Evolutionary conservation across 2,329 filamentous ascomycete genomes (phyloP), one percentile per base, ranked within the genome.

Genomic region (Sporothrix curviconia): DNA sequence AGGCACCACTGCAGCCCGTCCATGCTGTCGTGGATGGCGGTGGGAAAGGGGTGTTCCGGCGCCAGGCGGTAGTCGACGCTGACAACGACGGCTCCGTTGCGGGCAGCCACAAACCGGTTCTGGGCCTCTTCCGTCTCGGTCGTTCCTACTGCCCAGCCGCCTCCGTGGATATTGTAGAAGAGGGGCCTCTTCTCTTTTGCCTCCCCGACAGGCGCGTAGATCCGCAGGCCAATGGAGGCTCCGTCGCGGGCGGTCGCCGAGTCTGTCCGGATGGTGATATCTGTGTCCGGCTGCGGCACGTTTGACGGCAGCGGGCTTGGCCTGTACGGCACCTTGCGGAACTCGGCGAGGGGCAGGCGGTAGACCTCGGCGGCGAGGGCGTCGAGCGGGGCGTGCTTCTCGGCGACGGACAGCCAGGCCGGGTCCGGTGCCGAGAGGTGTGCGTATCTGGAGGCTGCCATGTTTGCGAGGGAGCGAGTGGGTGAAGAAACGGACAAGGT

Each of bases 11-110:
- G 24, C 17, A 63, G 55, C 1, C 36, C 59, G 22, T 63, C 62
- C 17, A 36, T 46, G 4, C 47, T 22, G 22, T 63, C 62, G 28
- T 63, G 36, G 1, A 63, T n/a, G 11, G 62, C 53, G 22, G 62
- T 61, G 12, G 62, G 62, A 43, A 59, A 63, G 25, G 56, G 59
- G 32, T 30, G 62, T n/a, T 63, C 62, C 2, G 62, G 60, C 2
- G 32, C 30, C 60, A 30, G 49, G 17, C 62, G 30, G 22, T 63
- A 63, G 52, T 63, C 62, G 9, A 63, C 47, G 42, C 60, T 59
- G 40, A 61, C 59, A 22, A 63, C 60, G 5, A 63, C 59, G 3
- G 32, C 52, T 6, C 49, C 30, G 19, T 42, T 56, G 15, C 37
- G 14, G 2, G 24, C 55, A 8, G 58, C 59, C 1, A 62, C 32